Evolutionary conservation across 352 stramenopile species (phyloP).

Genomic region (Phytopythium helicoides): DNA sequence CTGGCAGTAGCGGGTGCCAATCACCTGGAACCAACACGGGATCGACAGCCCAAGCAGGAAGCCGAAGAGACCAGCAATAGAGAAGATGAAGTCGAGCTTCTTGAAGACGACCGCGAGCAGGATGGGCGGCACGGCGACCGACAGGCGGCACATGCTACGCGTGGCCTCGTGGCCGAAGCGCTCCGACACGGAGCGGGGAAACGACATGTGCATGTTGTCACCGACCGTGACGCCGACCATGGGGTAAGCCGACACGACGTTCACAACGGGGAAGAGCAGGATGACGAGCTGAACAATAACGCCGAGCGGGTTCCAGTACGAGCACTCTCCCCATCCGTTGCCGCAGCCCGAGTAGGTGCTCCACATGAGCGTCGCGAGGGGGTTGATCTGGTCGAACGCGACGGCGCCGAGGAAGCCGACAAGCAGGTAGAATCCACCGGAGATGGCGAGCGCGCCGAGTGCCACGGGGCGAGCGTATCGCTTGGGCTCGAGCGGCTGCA

Average conservation of each 20-base stretch:
- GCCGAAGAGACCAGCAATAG: constrained; percentile 71
- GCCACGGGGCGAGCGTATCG: constrained; percentile 53
- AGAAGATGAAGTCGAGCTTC: constrained; percentile 86
- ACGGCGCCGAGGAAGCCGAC: constrained; percentile 71
- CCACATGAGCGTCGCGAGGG: constrained; percentile 79
- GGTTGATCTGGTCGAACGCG: constrained; percentile 78
- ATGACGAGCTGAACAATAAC: constrained; percentile 74
- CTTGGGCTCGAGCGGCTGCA: constrained; percentile 80
- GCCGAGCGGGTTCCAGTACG: constrained; percentile 41
- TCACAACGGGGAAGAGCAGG: constrained; percentile 80
- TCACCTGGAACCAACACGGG: constrained; percentile 83
- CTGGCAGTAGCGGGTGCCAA: constrained; percentile 77
- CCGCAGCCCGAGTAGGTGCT: constrained; percentile 74
- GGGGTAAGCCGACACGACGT: constrained; percentile 81
- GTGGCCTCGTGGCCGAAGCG: constrained; percentile 43
- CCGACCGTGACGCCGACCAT: constrained; percentile 83
- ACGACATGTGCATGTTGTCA: constrained; percentile 85
- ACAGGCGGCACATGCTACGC: constrained; percentile 59
- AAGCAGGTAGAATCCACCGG: constrained; percentile 70
- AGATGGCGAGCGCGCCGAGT: constrained; percentile 60
- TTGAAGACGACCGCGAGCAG: constrained; percentile 81
- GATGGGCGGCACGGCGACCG: constrained; percentile 64
- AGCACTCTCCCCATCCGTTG: constrained; percentile 68
- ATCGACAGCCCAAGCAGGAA: constrained; percentile 79
- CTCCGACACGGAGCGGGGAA: constrained; percentile 55